Base-by-base conservation (phyloP, 257 asterid genomes). In the Hygrophila difformis region DNA sequence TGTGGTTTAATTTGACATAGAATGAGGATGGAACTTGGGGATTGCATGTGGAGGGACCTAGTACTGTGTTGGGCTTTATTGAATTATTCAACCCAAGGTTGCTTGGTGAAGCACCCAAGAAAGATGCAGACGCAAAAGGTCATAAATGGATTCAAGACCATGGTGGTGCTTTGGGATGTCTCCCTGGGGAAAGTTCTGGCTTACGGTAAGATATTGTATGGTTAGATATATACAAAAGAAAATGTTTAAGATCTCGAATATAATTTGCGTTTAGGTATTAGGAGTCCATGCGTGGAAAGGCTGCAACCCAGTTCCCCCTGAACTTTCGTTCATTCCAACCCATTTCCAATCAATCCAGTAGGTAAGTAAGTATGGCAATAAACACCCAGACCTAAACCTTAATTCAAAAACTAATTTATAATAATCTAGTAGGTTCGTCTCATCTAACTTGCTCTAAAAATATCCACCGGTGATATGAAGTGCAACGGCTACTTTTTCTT, bases 11-110 rank as follows among this genome's bases (percentile, higher is more conserved):
- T n/a, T n/a, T 4, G 45, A 10, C 13, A 15, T 16, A 54, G 82
- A 74, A 74, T 33, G 75, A 63, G 36, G 82, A 74, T 57, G 82
- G 78, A 12, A 78, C 75, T 0, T 70, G 78, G 82, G 78, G 82
- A n/a, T 49, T 70, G 1, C 82, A 74, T 38, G 55, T 74, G n/a
- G 82, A 74, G 39, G 78, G 82, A 0, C 68, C 29, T 12, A 74
- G 82, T 56, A 63, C 75, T 16, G 70, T 70, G 70, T 74, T 74
- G 44, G 62, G 78, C 35, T 49, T 73, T 55, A 14, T 41, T 74
- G 15, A 70, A 53, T 15, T 74, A 74, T 44, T 34, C 70, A 26
- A 49, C 68, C 14, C 36, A 44, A 56, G 81, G 12, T 41, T 74
- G 34, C 54, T 70, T 5, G 75, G 82, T 17, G 73, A 66, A 23